Percentiles rank a stretch among this genome's conserved stretches.
Conservation (phyloP, 2,329 filamentous ascomycete genomes). For the Verticillium isaacii region DNA sequence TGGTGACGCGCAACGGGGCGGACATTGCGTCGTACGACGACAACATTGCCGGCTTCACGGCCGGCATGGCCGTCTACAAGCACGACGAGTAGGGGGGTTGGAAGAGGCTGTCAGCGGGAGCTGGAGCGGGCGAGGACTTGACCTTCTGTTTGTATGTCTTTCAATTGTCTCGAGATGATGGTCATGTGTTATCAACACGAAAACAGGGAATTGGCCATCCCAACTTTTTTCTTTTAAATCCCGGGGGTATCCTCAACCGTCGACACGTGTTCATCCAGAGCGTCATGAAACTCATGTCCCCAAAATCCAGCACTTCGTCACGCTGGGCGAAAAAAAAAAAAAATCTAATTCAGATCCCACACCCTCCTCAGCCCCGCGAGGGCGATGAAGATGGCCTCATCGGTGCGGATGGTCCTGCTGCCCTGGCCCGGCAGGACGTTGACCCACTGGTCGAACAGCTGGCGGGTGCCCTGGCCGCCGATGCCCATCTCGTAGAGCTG, state of each 20-base stretch:
- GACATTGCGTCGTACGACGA: slow-evolving; percentile 29
- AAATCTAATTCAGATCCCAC: slow-evolving; percentile 38
- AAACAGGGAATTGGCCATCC: not conserved
- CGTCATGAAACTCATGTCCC: not conserved
- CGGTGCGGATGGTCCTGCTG: slow-evolving; percentile 75
- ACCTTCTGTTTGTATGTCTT: not conserved
- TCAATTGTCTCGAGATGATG: not conserved
- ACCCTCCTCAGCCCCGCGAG: slow-evolving; percentile 62
- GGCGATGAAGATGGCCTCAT: slow-evolving; percentile 77
- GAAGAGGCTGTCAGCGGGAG: too few relatives aligned
- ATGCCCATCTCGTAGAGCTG: slow-evolving; percentile 57
- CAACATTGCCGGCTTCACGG: slow-evolving; percentile 33
- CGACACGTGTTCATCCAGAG: not conserved
- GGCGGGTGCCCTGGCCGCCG: slow-evolving; percentile 48
- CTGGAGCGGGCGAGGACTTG: slow-evolving; percentile 4
- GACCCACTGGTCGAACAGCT: slow-evolving; percentile 80
- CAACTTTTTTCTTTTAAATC: slow-evolving; percentile 4
- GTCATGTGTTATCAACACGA: not conserved
- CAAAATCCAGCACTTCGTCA: not conserved
- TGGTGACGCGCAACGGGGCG: slow-evolving; percentile 30
- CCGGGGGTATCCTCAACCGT: slow-evolving; percentile 9
- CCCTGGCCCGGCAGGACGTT: slow-evolving; percentile 78
- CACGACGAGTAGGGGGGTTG: slow-evolving; percentile 4
- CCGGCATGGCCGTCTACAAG: slow-evolving; percentile 27
- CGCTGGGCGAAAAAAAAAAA: not conserved